Percentiles rank a stretch among this genome's conserved stretches.
These are phyloP conservation scores for Scytalidium sp. DNA, from an alignment of 2,329 filamentous ascomycete genomes.

Conservation along the genomic window DNA sequence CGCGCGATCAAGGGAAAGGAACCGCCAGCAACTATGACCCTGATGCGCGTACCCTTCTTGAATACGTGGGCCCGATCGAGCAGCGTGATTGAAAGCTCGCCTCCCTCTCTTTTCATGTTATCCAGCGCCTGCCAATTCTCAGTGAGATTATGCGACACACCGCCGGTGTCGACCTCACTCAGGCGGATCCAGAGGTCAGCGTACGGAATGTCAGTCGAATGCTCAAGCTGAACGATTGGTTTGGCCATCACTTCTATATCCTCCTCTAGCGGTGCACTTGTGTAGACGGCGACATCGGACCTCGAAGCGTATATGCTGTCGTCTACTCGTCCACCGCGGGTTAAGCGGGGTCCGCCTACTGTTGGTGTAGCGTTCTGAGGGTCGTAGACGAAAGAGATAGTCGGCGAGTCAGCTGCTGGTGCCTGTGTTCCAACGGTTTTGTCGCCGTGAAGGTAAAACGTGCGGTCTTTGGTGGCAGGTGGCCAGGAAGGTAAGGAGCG, in stretches of 20 bases:
- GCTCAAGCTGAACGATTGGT: constrained; percentile 16
- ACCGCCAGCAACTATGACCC: constrained; percentile 21
- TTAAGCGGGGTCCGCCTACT: constrained; percentile 13
- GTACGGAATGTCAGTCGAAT: constrained; percentile 21
- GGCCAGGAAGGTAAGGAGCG: constrained; percentile 10
- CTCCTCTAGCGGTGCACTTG: constrained; percentile 14
- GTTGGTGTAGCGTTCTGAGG: constrained; percentile 22
- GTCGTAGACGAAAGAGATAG: constrained; percentile 18
- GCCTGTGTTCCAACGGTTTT: constrained; percentile 1
- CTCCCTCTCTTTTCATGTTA: background rate
- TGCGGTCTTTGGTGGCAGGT: constrained; percentile 6
- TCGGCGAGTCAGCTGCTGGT: background rate
- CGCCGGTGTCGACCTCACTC: constrained; percentile 19
- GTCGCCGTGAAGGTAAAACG: constrained; percentile 8
- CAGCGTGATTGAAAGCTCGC: constrained; percentile 10
- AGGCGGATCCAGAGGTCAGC: constrained; percentile 23
- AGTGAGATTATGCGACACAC: constrained; percentile 20
- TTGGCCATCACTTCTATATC: constrained; percentile 17
- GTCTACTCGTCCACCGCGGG: constrained; percentile 11
- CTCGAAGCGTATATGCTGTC: constrained; percentile 15
- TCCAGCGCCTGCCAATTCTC: constrained; percentile 19
- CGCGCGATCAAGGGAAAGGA: background rate
- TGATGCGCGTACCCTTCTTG: constrained; percentile 15
- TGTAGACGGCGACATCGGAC: constrained; percentile 21
- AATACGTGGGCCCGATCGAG: constrained; percentile 20